phyloP scores from a whole-genome alignment of 345 rosid genomes.

The Acer yangbiense region DNA sequence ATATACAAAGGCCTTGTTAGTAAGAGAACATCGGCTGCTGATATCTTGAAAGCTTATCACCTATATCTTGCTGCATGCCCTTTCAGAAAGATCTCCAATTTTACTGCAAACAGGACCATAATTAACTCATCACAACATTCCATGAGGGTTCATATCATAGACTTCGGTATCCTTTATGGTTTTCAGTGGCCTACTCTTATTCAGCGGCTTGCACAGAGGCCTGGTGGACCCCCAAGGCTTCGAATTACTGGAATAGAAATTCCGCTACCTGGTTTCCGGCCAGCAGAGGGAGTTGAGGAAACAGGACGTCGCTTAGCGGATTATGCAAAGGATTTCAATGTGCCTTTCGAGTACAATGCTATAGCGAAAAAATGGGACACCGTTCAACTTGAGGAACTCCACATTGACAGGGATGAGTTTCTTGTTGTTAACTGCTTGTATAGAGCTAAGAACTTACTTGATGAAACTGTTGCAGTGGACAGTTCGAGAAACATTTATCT shows the following conservation, averaged over 20 bases:
- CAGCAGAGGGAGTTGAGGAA: slow-evolving; percentile 85
- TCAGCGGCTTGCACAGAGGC: slow-evolving; percentile 54
- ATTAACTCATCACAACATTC: slow-evolving; percentile 45
- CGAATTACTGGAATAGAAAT: slow-evolving; percentile 92
- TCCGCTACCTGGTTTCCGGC: slow-evolving; percentile 94
- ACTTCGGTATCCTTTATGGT: slow-evolving; percentile 91
- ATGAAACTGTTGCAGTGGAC: slow-evolving; percentile 68
- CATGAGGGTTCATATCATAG: slow-evolving; percentile 71
- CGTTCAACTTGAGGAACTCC: slow-evolving; percentile 69
- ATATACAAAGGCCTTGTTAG: slow-evolving; percentile 61
- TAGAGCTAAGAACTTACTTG: slow-evolving; percentile 72
- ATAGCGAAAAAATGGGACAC: slow-evolving; percentile 89
- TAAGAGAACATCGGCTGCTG: slow-evolving; percentile 71
- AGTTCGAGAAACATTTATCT: slow-evolving; percentile 65
- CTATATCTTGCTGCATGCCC: slow-evolving; percentile 76
- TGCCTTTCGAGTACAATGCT: slow-evolving; percentile 83
- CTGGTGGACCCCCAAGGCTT: slow-evolving; percentile 71
- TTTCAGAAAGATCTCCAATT: slow-evolving; percentile 72
- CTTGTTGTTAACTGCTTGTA: slow-evolving; percentile 67
- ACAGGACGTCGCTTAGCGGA: slow-evolving; percentile 81
- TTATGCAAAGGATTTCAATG: slow-evolving; percentile 76
- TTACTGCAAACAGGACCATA: slow-evolving; percentile 60
- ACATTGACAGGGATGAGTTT: slow-evolving; percentile 67
- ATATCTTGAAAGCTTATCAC: slow-evolving; percentile 77
- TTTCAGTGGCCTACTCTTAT: slow-evolving; percentile 94